Evolutionary conservation across 179 eudicot genomes (phyloP).

Genomic region (Actinidia chinensis): DNA sequence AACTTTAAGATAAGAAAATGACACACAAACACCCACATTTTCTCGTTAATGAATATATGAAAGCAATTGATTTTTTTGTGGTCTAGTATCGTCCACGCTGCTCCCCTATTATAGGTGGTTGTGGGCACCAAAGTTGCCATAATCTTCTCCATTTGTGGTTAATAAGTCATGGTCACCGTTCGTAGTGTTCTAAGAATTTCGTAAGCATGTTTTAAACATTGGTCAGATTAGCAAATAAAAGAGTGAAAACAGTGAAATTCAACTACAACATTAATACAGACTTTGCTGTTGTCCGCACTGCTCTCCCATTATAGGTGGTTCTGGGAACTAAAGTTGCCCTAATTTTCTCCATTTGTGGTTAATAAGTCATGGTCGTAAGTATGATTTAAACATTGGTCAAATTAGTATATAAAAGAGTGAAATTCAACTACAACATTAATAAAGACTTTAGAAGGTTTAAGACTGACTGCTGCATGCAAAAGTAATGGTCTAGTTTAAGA

Average conservation of each 20-base stretch:
- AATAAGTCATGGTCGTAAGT: background rate
- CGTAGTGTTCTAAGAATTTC: no score
- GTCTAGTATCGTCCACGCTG: background rate
- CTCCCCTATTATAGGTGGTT: background rate
- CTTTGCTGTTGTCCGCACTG: no score
- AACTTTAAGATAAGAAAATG: constrained; percentile 3
- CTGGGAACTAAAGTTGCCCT: background rate
- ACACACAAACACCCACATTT: background rate
- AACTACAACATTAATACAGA: no score
- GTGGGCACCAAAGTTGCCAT: background rate
- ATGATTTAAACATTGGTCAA: no score
- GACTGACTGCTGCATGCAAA: no score
- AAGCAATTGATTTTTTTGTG: background rate
- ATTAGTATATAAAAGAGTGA: no score
- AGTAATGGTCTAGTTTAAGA: no score
- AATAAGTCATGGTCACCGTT: background rate
- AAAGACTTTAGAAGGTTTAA: no score
- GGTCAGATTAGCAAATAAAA: no score
- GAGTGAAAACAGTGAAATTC: no score
- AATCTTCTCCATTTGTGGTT: background rate
- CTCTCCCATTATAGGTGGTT: background rate
- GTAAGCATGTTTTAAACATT: no score
- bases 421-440: no score
- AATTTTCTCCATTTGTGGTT: background rate
- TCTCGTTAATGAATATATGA: background rate